Base-by-base conservation (phyloP, 2,329 filamentous ascomycete genomes). In the Xylaria sp. region DNA sequence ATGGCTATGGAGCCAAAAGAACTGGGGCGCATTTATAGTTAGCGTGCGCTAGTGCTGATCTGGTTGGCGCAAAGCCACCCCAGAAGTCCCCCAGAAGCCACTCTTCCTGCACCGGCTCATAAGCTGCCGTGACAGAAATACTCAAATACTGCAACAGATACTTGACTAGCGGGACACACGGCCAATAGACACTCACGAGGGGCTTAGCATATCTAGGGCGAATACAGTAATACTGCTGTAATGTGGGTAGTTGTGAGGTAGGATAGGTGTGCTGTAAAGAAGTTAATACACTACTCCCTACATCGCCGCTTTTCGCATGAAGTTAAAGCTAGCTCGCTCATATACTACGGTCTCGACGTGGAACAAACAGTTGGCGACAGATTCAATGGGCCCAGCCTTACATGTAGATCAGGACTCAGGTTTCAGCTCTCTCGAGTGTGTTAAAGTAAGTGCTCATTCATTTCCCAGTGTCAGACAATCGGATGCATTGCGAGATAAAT, bases 111-210 rank as follows among this genome's bases (percentile, higher is more conserved):
- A 31, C 59, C 59, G 55, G 69, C 57, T 71, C 56, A 62, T 61
- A 60, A 57, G 66, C 48, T 66, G 55, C 69, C 63, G 66, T 59
- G 66, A 69, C 60, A 64, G 48, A 41, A 71, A 61, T 71, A 71
- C 69, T 69, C 69, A 71, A 71, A 71, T 71, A 66, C 25, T 54
- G 34, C 10, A 37, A 10, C 10, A 25, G 34, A 31, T 15, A 18
- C 25, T 15, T 15, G 15, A 9, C 28, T 31, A 63, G 58, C 31
- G 23, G 52, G n/a, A 8, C 20, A 3, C n/a, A 46, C 31, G 9
- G 50, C 69, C 69, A 71, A 69, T 71, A 34, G 34, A 44, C 18
- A 25, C 23, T 23, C 37, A 46, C 20, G 3, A 41, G n/a, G 15
- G n/a, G 15, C 15, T 41, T 23, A 34, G 15, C 54, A 65, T 54